Evolutionary conservation across 2,329 filamentous ascomycete species (phyloP).

Genomic region (Eutypa lata): DNA sequence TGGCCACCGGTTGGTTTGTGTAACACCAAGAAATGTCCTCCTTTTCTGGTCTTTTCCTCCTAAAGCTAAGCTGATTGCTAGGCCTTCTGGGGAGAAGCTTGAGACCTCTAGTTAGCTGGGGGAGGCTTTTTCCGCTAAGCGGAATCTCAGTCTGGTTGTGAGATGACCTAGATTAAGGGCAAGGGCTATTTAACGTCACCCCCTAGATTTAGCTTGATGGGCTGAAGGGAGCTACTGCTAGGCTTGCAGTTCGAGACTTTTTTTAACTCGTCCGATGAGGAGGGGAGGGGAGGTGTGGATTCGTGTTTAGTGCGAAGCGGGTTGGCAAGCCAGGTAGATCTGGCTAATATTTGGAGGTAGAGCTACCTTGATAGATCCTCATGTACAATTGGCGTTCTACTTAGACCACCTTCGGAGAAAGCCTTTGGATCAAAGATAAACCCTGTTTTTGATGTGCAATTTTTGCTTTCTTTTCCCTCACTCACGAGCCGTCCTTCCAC

Average conservation of each 20-base stretch:
- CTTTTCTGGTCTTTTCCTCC: conserved; percentile 5
- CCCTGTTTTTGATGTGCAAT: not conserved
- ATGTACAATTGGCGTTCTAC: not conserved
- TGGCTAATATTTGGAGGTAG: not conserved
- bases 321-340: not conserved
- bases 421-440: not conserved
- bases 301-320: not conserved
- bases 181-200: not conserved
- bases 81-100: not conserved
- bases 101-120: not conserved
- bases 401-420: not conserved
- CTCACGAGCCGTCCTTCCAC: not conserved
- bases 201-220: not conserved
- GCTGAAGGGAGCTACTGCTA: conserved; percentile 1
- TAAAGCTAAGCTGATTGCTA: not conserved
- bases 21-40: not conserved
- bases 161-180: not conserved
- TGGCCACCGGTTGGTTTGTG: not conserved
- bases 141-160: not conserved
- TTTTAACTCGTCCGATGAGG: not conserved
- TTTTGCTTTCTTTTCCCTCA: not conserved
- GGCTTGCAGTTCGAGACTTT: not conserved
- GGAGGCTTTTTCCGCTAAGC: not conserved
- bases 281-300: not conserved
- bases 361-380: not conserved